These are phyloP conservation scores for Lycium ferocissimum DNA, from an alignment of 257 asterid species.

Conservation along the genomic window DNA sequence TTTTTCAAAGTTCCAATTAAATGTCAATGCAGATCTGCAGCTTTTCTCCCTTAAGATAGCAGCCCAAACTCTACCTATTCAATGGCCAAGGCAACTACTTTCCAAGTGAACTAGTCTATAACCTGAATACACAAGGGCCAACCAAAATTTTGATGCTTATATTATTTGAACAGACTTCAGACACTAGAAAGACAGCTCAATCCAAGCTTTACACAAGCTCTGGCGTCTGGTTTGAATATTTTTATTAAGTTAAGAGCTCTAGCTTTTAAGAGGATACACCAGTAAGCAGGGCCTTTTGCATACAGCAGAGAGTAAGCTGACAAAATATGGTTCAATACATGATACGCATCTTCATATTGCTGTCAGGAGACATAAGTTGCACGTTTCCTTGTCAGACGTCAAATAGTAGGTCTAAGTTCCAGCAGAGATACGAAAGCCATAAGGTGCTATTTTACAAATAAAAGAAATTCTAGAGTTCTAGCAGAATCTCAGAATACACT, in stretches of 20 bases:
- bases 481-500: conserved; percentile 17
- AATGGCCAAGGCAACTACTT: conserved; percentile 11
- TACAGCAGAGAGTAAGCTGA: background rate
- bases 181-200: background rate
- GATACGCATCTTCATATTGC: background rate
- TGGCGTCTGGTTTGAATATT: background rate
- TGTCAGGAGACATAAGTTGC: background rate
- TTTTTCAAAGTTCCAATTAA: conserved; percentile 10
- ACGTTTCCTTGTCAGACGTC: background rate
- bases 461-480: background rate
- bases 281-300: background rate
- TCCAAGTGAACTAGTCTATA: conserved; percentile 1
- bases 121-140: background rate
- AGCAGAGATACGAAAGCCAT: conserved; percentile 5
- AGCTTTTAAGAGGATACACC: conserved; percentile 26
- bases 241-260: conserved; percentile 13
- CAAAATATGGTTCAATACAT: background rate
- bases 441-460: conserved; percentile 4
- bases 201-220: background rate
- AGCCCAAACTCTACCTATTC: background rate
- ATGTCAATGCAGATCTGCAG: background rate
- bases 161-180: background rate
- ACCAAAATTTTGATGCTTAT: background rate
- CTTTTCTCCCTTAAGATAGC: conserved; percentile 18
- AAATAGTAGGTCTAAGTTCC: background rate